Percentiles rank a stretch among this genome's conserved stretches.
Evolutionary conservation across 2,329 filamentous ascomycete species (phyloP).

Genomic region (Neoscytalidium dimidiatum): DNA sequence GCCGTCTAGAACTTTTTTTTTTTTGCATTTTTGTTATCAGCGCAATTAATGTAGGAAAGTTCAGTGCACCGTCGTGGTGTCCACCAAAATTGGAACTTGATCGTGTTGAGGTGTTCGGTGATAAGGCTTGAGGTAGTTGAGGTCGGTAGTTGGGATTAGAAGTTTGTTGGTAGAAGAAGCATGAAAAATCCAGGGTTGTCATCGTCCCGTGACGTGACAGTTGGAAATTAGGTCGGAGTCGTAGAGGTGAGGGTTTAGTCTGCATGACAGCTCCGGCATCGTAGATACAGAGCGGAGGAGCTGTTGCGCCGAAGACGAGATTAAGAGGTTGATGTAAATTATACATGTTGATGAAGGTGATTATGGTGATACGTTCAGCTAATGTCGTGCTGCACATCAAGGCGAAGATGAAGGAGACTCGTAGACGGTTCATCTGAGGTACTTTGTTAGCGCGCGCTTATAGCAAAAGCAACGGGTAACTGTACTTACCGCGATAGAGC

Average conservation of each 20-base stretch:
- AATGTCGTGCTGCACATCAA: background rate
- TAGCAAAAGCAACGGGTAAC: background rate
- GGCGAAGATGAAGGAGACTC: background rate
- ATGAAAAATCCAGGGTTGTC: background rate
- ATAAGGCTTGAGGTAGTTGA: background rate
- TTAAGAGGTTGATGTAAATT: background rate
- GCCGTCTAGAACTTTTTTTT: constrained; percentile 10
- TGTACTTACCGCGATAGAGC: background rate
- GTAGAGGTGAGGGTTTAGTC: background rate
- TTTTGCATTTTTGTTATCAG: background rate
- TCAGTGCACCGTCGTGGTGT: background rate
- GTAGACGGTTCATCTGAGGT: background rate
- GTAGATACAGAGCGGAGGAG: background rate
- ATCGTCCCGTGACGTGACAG: background rate
- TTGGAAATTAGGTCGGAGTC: background rate
- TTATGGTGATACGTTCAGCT: background rate
- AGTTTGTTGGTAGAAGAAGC: background rate
- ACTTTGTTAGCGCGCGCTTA: background rate
- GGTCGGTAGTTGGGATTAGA: background rate
- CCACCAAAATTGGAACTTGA: background rate
- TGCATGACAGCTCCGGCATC: background rate
- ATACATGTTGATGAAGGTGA: background rate
- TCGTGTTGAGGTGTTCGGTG: background rate
- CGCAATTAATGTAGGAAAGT: background rate
- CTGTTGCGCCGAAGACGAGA: background rate